A percentile compares a stretch with the other conserved stretches of the same genome.
These are phyloP conservation scores for Heterobasidion occidentale DNA, from an alignment of 1,284 basidiomycete species.

Conservation along the genomic window DNA sequence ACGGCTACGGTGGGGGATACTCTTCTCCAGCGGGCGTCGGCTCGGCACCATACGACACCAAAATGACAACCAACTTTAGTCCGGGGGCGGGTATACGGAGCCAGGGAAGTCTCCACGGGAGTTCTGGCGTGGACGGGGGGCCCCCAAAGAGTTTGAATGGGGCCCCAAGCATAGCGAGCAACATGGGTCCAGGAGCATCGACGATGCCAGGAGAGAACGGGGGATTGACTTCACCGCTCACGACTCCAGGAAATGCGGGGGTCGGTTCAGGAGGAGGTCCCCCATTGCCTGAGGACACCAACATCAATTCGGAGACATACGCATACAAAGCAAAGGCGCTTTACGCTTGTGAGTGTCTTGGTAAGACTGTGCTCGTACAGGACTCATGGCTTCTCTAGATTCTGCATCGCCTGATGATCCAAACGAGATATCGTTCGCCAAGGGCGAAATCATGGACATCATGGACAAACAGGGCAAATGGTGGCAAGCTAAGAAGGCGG, in stretches of 20 bases:
- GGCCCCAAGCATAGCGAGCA: conserved; percentile 14
- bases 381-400: conserved; percentile 38
- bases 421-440: conserved; percentile 91
- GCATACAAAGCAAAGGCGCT: conserved; percentile 79
- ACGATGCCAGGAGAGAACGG: conserved; percentile 16
- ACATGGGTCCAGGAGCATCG: neutral
- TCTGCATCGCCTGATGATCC: conserved; percentile 90
- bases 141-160: conserved; percentile 33
- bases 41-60: conserved; percentile 52
- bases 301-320: conserved; percentile 23
- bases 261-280: conserved; percentile 44
- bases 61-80: conserved; percentile 39
- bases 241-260: conserved; percentile 44
- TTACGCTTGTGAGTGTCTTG: conserved; percentile 67
- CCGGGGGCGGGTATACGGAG: conserved; percentile 42
- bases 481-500: conserved; percentile 89
- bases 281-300: conserved; percentile 13
- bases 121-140: conserved; percentile 21
- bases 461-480: conserved; percentile 92
- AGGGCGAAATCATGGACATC: conserved; percentile 92
- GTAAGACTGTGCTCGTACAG: neutral
- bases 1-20: conserved; percentile 56
- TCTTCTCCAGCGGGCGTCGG: conserved; percentile 42
- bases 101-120: conserved; percentile 55
- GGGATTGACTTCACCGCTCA: conserved; percentile 54